Percentiles rank a stretch among this genome's conserved stretches.
Evolutionary conservation across 1,139 yeast species (phyloP).

Genomic region (Meyerozyma athensensis): DNA sequence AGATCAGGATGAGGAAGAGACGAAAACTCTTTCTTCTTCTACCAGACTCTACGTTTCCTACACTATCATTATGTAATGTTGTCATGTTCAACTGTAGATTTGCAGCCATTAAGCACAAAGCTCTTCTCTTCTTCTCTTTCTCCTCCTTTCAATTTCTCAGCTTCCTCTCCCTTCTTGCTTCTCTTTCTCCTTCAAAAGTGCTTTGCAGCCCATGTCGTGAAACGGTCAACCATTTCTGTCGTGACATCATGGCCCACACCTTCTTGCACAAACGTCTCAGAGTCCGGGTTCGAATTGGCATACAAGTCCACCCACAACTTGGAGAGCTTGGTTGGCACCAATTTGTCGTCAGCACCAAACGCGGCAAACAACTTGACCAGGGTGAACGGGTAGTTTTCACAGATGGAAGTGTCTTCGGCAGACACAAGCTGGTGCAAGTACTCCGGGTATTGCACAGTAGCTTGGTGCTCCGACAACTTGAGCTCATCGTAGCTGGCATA

Average conservation of each 20-base stretch:
- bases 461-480: slow-evolving; percentile 23
- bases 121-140: background rate
- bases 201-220: slow-evolving; percentile 29
- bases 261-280: slow-evolving; percentile 26
- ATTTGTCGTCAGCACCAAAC: slow-evolving; percentile 32
- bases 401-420: slow-evolving; percentile 26
- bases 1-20: no score
- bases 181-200: slow-evolving; percentile 1
- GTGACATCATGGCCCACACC: slow-evolving; percentile 35
- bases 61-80: background rate
- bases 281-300: slow-evolving; percentile 21
- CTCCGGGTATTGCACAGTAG: slow-evolving; percentile 26
- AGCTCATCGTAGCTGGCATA: slow-evolving; percentile 35
- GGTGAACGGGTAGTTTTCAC: slow-evolving; percentile 32
- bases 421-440: slow-evolving; percentile 31
- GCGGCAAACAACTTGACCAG: slow-evolving; percentile 33
- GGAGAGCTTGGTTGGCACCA: slow-evolving; percentile 35
- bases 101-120: no score
- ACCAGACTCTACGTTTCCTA: no score
- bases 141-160: background rate
- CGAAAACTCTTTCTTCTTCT: no score
- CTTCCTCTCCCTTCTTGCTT: no score
- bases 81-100: no score
- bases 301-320: slow-evolving; percentile 32
- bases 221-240: slow-evolving; percentile 30